phyloP scores from a whole-genome alignment of 2,329 filamentous ascomycete species.

The Diaporthe humulicola region DNA sequence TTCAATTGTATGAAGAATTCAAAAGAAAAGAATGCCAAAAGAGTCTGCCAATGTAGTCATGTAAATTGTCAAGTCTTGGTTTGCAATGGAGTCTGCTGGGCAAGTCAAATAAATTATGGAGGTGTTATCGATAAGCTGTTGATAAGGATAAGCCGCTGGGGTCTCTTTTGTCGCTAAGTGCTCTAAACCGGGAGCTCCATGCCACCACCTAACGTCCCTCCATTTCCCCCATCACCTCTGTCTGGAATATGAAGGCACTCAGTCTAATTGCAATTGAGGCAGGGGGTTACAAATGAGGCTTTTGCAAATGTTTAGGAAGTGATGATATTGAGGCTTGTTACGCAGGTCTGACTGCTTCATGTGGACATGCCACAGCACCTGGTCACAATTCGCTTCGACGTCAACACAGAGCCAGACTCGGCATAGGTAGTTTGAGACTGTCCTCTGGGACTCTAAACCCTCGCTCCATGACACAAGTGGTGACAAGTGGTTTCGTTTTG shows the following conservation, averaged over 20 bases:
- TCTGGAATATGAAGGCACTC: background rate
- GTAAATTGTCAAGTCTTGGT: background rate
- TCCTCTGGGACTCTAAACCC: too few species aligned
- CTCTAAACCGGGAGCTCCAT: background rate
- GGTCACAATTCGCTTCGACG: too few species aligned
- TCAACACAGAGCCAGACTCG: background rate
- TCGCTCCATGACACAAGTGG: too few species aligned
- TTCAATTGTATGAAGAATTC: background rate
- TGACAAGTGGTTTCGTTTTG: too few species aligned
- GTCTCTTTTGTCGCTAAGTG: too few species aligned
- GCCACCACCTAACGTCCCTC: background rate
- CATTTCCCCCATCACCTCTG: background rate
- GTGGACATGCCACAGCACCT: background rate
- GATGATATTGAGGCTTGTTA: background rate
- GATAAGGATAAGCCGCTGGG: background rate
- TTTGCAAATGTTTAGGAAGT: too few species aligned
- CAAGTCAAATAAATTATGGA: constrained; percentile 16
- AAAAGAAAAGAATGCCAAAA: background rate
- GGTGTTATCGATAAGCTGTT: constrained; percentile 14
- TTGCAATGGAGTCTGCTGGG: background rate
- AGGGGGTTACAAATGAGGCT: background rate
- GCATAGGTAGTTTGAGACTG: background rate
- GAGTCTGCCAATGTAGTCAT: background rate
- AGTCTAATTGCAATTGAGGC: background rate
- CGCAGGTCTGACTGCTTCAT: background rate